A percentile compares a stretch with the other conserved stretches of the same genome.
These are phyloP conservation scores for Ramaria sp. DNA, from an alignment of 768 basidiomycete species.

Conservation along the genomic window DNA sequence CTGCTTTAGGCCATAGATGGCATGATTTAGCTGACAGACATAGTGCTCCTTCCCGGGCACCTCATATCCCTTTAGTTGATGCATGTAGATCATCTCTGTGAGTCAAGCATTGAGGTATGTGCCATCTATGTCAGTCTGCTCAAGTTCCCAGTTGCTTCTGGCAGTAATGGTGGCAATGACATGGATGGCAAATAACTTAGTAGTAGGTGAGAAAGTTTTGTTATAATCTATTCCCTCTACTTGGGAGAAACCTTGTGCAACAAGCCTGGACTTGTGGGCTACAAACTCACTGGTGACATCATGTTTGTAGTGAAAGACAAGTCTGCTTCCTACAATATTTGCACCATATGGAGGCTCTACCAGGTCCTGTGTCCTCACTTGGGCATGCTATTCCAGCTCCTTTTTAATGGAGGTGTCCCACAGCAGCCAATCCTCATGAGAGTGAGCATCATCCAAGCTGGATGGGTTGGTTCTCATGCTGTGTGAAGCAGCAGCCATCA, in stretches of 20 bases:
- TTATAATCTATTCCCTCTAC: background rate
- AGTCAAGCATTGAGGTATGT: background rate
- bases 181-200: background rate
- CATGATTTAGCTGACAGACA: background rate
- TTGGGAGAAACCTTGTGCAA: too few species aligned
- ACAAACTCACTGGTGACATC: too few species aligned
- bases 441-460: too few species aligned
- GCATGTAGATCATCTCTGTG: background rate
- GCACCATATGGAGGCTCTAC: too few species aligned
- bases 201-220: background rate
- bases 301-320: too few species aligned
- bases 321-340: too few species aligned
- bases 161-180: background rate
- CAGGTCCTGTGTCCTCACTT: too few species aligned
- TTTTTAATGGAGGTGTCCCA: too few species aligned
- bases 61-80: background rate
- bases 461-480: too few species aligned
- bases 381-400: too few species aligned
- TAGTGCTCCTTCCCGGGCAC: background rate
- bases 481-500: too few species aligned
- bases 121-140: background rate
- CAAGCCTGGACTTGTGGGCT: background rate
- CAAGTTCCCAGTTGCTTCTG: background rate
- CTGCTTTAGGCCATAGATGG: background rate
- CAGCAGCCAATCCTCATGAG: too few species aligned